Base-by-base conservation (phyloP, 257 asterid species). In the Lantana camara region DNA sequence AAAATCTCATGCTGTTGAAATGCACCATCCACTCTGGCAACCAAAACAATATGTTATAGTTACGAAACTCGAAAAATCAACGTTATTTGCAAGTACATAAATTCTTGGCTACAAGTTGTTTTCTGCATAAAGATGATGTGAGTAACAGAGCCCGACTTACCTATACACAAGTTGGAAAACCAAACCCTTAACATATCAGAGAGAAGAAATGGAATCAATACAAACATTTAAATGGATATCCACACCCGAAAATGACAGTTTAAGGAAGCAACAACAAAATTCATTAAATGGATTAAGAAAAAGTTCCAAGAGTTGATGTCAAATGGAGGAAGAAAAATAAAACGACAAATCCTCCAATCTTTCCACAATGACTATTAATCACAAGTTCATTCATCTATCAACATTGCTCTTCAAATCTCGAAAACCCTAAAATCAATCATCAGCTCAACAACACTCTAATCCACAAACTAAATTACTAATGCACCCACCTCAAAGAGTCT, bases 1-100 rank as follows among this genome's bases (percentile, higher is more conserved):
- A 90, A 93, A 60, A 90, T 80, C 78, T 93, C 97, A 20, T 95
- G 99, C 78, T 82, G 96, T 78, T 87, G 96, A 80, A 87, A 85
- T 55, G 81, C 75, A 52, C 72, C 85, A 21, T 75, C 78, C 71
- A 55, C 58, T 76, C 99, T 90, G 95, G 65, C 22, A 67, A 73
- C 54, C 68, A 66, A 64, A 73, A 49, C 14, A 23, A 50, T 48
- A 52, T 35, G 60, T 71, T 24, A 54, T 32, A 12, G 34, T 11
- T 20, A 63, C 35, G 58, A 57, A 69, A 27, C 17, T n/a, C n/a
- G 67, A 47, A 35, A 69, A 50, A 27, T 38, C 54, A 57, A 71
- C 66, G 66, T 38, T 47, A 45, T 32, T 41, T 27, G 24, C 57
- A 51, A 51, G 46, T 41, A n/a, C n/a, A n/a, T n/a, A n/a, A n/a